A percentile compares a stretch with the other conserved stretches of the same genome.
These are phyloP conservation scores for Argentina anserina DNA, from an alignment of 306 rosid genomes.

Conservation along the genomic window DNA sequence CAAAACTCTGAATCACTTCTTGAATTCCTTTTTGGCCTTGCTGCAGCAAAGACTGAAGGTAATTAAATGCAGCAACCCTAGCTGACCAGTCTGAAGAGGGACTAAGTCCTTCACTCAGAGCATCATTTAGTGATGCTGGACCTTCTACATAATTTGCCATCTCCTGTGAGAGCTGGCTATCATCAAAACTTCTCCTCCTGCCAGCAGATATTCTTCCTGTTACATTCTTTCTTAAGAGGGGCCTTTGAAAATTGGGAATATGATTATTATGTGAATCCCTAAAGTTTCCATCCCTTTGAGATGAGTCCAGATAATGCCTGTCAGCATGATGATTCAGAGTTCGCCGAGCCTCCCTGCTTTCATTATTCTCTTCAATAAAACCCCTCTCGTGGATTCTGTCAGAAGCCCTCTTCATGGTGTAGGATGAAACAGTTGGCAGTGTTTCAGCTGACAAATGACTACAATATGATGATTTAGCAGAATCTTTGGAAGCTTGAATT, in stretches of 20 bases:
- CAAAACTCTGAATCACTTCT: slow-evolving; percentile 87
- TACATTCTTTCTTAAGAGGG: slow-evolving; percentile 76
- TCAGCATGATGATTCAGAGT: slow-evolving; percentile 51
- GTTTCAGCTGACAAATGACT: slow-evolving; percentile 50
- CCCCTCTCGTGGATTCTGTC: slow-evolving; percentile 66
- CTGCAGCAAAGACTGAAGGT: slow-evolving; percentile 78
- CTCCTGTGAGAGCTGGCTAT: slow-evolving; percentile 75
- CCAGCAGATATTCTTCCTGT: slow-evolving; percentile 75
- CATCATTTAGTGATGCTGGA: slow-evolving; percentile 82
- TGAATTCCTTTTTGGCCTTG: slow-evolving; percentile 90
- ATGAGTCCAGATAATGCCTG: slow-evolving; percentile 60
- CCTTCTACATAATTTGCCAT: slow-evolving; percentile 68
- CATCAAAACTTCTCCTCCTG: slow-evolving; percentile 91
- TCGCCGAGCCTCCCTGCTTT: slow-evolving; percentile 67
- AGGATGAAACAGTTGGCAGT: slow-evolving; percentile 52
- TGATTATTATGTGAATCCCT: slow-evolving; percentile 68
- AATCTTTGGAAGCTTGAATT: slow-evolving; percentile 93
- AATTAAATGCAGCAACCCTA: slow-evolving; percentile 91
- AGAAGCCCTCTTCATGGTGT: slow-evolving; percentile 51
- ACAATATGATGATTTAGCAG: slow-evolving; percentile 55
- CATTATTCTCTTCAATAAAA: slow-evolving; percentile 53
- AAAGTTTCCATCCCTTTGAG: slow-evolving; percentile 63
- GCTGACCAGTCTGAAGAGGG: slow-evolving; percentile 97
- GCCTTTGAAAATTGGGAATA: slow-evolving; percentile 96
- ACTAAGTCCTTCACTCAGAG: slow-evolving; percentile 84